Percentiles rank a stretch among this genome's conserved stretches.
These are phyloP conservation scores for Colletotrichum plurivorum DNA, from an alignment of 2,329 filamentous ascomycete genomes.

Conservation along the genomic window DNA sequence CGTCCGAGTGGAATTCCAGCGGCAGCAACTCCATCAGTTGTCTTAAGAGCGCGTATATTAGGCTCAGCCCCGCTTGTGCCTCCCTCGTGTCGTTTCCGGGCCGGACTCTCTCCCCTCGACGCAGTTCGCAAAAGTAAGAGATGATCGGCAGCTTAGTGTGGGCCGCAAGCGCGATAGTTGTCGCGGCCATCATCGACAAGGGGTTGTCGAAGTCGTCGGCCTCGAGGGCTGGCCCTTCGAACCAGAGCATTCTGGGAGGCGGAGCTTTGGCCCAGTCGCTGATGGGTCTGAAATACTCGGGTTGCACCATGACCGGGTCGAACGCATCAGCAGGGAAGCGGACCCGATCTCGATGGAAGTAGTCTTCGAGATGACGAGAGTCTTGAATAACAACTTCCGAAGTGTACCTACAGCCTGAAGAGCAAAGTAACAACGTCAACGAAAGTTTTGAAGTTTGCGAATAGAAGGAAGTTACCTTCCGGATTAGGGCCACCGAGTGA, in stretches of 20 bases:
- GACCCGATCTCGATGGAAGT: neutral
- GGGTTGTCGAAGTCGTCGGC: slow-evolving; percentile 25
- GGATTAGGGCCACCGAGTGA: neutral
- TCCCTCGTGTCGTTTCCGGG: slow-evolving; percentile 3
- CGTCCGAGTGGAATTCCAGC: slow-evolving; percentile 15
- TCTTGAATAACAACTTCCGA: neutral
- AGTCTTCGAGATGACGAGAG: slow-evolving; percentile 1
- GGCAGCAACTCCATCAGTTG: slow-evolving; percentile 39
- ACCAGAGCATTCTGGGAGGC: slow-evolving; percentile 21
- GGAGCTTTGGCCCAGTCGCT: neutral
- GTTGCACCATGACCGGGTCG: neutral
- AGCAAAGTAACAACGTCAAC: too few species aligned
- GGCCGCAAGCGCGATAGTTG: slow-evolving; percentile 16
- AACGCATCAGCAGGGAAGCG: neutral
- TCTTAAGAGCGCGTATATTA: slow-evolving; percentile 31
- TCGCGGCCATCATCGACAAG: slow-evolving; percentile 32
- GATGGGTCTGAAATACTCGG: neutral
- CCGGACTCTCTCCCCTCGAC: neutral
- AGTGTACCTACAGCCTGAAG: too few species aligned
- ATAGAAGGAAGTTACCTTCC: neutral
- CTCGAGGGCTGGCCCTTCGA: slow-evolving; percentile 21
- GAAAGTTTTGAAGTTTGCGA: neutral
- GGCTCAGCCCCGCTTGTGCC: slow-evolving; percentile 4
- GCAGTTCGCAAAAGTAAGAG: slow-evolving; percentile 43
- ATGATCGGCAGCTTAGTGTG: slow-evolving; percentile 16